Conservation (phyloP, 352 stramenopile species). For the Phytophthora aleatoria region DNA sequence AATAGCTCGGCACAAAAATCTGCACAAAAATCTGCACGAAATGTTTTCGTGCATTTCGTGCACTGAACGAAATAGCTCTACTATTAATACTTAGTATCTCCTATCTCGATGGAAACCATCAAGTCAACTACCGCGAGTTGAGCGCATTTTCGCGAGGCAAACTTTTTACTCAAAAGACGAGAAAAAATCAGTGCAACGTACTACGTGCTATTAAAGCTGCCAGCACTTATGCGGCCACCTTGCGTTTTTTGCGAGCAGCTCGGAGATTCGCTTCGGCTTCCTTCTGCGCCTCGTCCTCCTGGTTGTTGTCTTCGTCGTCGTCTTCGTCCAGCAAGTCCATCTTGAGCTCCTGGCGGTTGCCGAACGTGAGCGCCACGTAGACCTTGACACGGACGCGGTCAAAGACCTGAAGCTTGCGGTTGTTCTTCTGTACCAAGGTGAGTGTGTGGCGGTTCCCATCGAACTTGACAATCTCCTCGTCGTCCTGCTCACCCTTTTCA, state of each 20-base stretch:
- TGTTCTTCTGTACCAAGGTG: constrained; percentile 56
- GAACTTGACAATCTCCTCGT: constrained; percentile 60
- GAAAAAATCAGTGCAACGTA: too few relatives aligned
- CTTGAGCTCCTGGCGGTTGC: constrained; percentile 86
- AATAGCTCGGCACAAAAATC: too few relatives aligned
- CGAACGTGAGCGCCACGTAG: constrained; percentile 75
- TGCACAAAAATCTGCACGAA: too few relatives aligned
- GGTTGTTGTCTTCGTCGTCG: constrained; percentile 32
- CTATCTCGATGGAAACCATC: constrained; percentile 40
- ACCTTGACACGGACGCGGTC: constrained; percentile 82
- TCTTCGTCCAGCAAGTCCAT: constrained; percentile 72
- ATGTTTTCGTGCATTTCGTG: too few relatives aligned
- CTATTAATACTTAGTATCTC: constrained; percentile 26
- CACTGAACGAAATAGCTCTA: too few relatives aligned
- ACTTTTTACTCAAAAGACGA: too few relatives aligned
- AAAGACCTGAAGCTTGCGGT: constrained; percentile 77
- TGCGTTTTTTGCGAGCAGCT: constrained; percentile 39
- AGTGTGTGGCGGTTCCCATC: constrained; percentile 63
- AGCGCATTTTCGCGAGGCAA: constrained; percentile 52
- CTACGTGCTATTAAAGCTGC: neutral
- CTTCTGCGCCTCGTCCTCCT: constrained; percentile 28
- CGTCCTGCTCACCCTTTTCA: constrained; percentile 68
- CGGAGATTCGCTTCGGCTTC: constrained; percentile 35
- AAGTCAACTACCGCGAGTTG: constrained; percentile 22
- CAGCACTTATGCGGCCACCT: constrained; percentile 17